phyloP scores from a whole-genome alignment of 106 monocot species.

The Amphibolis antarctica region DNA sequence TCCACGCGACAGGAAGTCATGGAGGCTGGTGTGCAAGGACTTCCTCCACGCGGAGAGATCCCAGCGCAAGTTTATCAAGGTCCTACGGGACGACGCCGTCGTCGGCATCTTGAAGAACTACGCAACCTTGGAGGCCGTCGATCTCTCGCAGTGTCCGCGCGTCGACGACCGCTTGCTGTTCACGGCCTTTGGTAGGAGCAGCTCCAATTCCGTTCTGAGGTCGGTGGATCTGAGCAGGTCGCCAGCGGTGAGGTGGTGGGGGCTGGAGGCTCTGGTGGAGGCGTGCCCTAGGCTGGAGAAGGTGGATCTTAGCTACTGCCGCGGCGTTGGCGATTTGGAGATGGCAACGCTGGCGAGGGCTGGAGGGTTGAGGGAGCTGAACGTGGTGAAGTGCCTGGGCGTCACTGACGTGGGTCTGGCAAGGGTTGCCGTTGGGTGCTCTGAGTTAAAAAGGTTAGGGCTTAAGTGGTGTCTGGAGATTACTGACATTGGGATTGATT shows the following conservation, averaged over 20 bases:
- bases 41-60: slow-evolving; percentile 40
- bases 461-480: slow-evolving; percentile 84
- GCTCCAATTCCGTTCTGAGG: slow-evolving; percentile 9
- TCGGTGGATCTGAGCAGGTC: slow-evolving; percentile 38
- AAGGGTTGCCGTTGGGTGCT: slow-evolving; percentile 54
- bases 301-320: slow-evolving; percentile 62
- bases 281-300: slow-evolving; percentile 50
- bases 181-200: slow-evolving; percentile 8
- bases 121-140: slow-evolving; percentile 33
- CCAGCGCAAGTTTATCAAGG: slow-evolving; percentile 32
- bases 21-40: slow-evolving; percentile 43
- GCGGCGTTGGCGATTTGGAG: slow-evolving; percentile 58
- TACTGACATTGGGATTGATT: slow-evolving; percentile 62
- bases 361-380: slow-evolving; percentile 38
- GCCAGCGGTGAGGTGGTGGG: slow-evolving; percentile 48
- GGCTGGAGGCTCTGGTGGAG: slow-evolving; percentile 43
- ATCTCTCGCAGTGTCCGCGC: slow-evolving; percentile 44
- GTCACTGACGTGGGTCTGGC: slow-evolving; percentile 81
- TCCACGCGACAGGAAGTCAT: slow-evolving; percentile 37
- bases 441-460: slow-evolving; percentile 37
- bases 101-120: slow-evolving; percentile 30
- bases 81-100: slow-evolving; percentile 34
- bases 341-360: slow-evolving; percentile 49
- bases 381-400: slow-evolving; percentile 52
- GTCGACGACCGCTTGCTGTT: slow-evolving; percentile 32